Conservation (phyloP, 1,284 basidiomycete species). For the Sanghuangporus sanghuang region DNA sequence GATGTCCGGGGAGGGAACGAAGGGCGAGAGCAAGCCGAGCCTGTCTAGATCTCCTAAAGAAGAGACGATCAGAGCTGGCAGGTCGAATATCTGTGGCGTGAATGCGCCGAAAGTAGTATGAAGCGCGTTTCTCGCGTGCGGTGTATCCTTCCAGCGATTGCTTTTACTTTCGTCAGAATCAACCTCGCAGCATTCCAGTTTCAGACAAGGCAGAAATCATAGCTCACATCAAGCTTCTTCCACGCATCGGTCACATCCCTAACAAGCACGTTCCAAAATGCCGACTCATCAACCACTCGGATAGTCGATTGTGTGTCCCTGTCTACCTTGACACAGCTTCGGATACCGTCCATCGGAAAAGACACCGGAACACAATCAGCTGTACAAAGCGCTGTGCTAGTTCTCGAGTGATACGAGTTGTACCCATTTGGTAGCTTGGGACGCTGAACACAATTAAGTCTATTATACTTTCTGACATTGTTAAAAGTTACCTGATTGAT, state of each 20-base stretch:
- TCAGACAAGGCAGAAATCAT: not conserved
- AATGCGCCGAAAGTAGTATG: not conserved
- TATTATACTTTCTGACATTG: not conserved
- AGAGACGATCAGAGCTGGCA: constrained; percentile 13
- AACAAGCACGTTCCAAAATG: constrained; percentile 18
- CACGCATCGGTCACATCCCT: constrained; percentile 14
- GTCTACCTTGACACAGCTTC: constrained; percentile 5
- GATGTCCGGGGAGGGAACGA: not conserved
- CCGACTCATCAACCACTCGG: not conserved
- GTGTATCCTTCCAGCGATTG: constrained; percentile 5
- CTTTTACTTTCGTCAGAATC: not conserved
- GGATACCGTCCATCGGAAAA: constrained; percentile 4
- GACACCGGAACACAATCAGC: constrained; percentile 17
- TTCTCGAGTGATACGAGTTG: constrained; percentile 6
- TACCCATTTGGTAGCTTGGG: constrained; percentile 17
- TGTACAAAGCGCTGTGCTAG: constrained; percentile 7
- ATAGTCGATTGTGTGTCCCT: not conserved
- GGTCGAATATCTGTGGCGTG: constrained; percentile 7
- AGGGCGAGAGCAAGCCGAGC: constrained; percentile 6
- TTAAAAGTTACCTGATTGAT: constrained; percentile 15
- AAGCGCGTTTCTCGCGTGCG: not conserved
- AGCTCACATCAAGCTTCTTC: constrained; percentile 16
- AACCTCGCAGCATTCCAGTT: not conserved
- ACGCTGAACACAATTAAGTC: constrained; percentile 6
- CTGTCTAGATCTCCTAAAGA: constrained; percentile 19